Evolutionary conservation across 148 eudicot species (phyloP), one percentile per base, ranked within the genome.

Genomic region (Fallopia convolvulus): DNA sequence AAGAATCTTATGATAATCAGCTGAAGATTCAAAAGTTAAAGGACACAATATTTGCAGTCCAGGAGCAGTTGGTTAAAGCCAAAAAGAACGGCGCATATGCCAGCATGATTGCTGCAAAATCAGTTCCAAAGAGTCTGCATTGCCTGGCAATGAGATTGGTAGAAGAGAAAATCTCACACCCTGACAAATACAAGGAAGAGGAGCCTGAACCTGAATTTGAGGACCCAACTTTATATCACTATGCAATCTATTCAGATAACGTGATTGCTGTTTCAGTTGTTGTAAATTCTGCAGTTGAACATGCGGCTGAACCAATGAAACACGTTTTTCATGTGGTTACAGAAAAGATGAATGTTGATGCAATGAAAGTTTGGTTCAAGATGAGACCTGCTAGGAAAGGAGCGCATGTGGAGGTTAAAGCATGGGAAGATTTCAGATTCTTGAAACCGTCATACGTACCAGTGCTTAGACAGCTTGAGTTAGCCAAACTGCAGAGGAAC

Each of bases 231-330:
- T 73, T 94, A 55, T 94, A 81, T 77, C 98, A 94, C 81, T 94
- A 92, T 79, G 98, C 94, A 4, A 85, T 94, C 75, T 92, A 91
- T 81, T 94, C 98, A 17, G 97, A 94, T 83, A 94, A 94, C 81
- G 93, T 92, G 79, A 90, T 94, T 82, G 98, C 98, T 21, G 93
- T 92, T 8, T 92, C 97, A 41, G 98, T 94, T 21, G 98, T 94
- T 65, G 93, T 91, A 41, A 92, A 88, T 76, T 92, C 98, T 2
- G 90, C 82, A 46, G 90, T 93, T 77, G 89, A 89, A 83, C 90
- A 92, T 72, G 92, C 90, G 0, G 83, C 83, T 36, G 97, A 91
- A 80, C 94, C 97, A 56, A 86, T 83, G 85, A 93, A 90, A 76
- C 97, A 93, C 79, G 98, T 93, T 81, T 86, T 93, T 78, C 98